Evolutionary conservation across 257 asterid genomes (phyloP).

Genomic region (Craterostigma plantagineum): DNA sequence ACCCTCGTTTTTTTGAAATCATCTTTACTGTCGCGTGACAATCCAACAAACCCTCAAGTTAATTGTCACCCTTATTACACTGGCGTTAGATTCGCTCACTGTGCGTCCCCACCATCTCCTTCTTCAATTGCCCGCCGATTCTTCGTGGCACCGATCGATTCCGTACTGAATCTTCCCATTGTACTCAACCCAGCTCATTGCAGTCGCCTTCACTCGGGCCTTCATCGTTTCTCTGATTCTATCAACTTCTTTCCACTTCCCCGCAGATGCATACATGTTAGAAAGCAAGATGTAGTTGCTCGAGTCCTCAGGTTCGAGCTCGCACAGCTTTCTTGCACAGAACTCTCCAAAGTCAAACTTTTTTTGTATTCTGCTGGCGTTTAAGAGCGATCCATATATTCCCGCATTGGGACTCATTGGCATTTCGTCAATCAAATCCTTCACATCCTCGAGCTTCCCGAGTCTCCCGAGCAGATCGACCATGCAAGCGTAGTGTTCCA

Average conservation of each 20-base stretch:
- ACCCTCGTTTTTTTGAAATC: conserved; percentile 25
- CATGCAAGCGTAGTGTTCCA: conserved; percentile 58
- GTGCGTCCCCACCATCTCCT: conserved; percentile 26
- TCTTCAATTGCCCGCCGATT: conserved; percentile 21
- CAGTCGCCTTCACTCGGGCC: conserved; percentile 25
- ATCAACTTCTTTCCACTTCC: conserved; percentile 49
- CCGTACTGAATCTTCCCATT: conserved; percentile 29
- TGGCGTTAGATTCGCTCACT: no score
- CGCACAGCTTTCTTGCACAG: conserved; percentile 41
- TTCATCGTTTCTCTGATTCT: conserved; percentile 39
- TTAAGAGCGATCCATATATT: conserved; percentile 43
- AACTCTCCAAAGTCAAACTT: conserved; percentile 48
- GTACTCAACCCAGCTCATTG: conserved; percentile 56
- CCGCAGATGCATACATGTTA: conserved; percentile 32
- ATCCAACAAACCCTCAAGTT: conserved; percentile 51
- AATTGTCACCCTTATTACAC: conserved; percentile 37
- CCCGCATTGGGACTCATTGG: conserved; percentile 36
- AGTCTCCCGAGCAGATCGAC: conserved; percentile 55
- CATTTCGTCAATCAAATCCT: conserved; percentile 28
- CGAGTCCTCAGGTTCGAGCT: conserved; percentile 47
- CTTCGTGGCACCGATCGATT: conserved; percentile 27
- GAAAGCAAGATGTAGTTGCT: conserved; percentile 42
- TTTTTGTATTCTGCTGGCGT: conserved; percentile 42
- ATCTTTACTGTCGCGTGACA: conserved; percentile 50
- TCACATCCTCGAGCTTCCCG: conserved; percentile 58